Evolutionary conservation across 208 protist species (phyloP).

Genomic region (Leishmania mexicana): DNA sequence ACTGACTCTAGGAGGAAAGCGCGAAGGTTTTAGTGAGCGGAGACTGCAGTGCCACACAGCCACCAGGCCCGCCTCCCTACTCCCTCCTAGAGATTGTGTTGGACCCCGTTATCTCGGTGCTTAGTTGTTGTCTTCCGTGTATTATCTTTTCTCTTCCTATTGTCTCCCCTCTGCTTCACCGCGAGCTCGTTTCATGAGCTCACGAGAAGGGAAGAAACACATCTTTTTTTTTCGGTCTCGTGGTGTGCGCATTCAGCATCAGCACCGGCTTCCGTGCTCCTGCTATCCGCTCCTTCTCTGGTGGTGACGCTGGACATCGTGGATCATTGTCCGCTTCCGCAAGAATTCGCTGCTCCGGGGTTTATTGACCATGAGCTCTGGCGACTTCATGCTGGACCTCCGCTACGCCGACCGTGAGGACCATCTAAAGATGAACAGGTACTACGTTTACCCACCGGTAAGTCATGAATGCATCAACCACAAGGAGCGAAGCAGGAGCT

Average conservation of each 20-base stretch:
- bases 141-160: neutral
- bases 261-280: neutral
- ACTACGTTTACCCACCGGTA: conserved; percentile 15
- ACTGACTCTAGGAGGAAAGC: neutral
- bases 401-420: conserved; percentile 9
- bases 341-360: neutral
- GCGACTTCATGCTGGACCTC: conserved; percentile 6
- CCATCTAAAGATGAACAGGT: conserved; percentile 21
- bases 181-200: neutral
- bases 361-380: neutral
- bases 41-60: neutral
- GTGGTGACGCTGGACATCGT: neutral
- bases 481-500: conserved; percentile 12
- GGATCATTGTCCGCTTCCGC: neutral
- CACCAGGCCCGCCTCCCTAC: neutral
- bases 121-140: neutral
- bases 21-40: neutral
- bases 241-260: neutral
- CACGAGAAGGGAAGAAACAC: neutral
- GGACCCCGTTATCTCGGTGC: neutral
- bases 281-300: neutral
- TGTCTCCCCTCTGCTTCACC: neutral
- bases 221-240: neutral
- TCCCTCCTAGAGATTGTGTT: neutral
- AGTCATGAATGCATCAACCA: conserved; percentile 12